These are phyloP conservation scores for Penicillium sp. DNA, from an alignment of 2,329 filamentous ascomycete genomes.

Conservation along the genomic window DNA sequence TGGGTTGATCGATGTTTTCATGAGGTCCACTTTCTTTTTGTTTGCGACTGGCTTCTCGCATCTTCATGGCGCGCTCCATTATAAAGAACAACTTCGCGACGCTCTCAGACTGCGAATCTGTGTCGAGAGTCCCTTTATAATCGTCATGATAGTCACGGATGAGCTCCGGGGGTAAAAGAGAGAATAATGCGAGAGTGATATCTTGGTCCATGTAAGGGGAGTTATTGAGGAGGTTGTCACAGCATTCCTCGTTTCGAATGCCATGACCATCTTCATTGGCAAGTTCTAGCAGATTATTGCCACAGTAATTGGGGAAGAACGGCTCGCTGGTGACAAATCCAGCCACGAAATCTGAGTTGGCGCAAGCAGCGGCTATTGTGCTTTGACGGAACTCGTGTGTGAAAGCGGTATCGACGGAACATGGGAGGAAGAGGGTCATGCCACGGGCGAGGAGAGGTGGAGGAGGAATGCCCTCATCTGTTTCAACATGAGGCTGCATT, in stretches of 20 bases:
- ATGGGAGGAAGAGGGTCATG: conserved; percentile 39
- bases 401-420: conserved; percentile 30
- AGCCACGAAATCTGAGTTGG: conserved; percentile 43
- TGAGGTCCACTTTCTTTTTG: conserved; percentile 7
- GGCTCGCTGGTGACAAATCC: conserved; percentile 39
- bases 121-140: conserved; percentile 10
- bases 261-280: conserved; percentile 17
- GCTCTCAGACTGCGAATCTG: neutral
- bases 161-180: conserved; percentile 19
- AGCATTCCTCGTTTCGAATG: neutral
- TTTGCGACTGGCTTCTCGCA: conserved; percentile 16
- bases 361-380: conserved; percentile 39
- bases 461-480: conserved; percentile 28
- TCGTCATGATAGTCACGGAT: conserved; percentile 15
- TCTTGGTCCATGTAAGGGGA: conserved; percentile 17
- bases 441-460: conserved; percentile 39
- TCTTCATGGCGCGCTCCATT: conserved; percentile 12
- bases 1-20: neutral
- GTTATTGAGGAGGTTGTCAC: conserved; percentile 8
- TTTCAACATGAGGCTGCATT: conserved; percentile 30
- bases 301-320: conserved; percentile 34
- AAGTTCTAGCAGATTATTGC: conserved; percentile 29
- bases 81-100: conserved; percentile 12
- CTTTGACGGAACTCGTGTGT: conserved; percentile 35
- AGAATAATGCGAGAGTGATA: conserved; percentile 28